Base-by-base conservation (phyloP, 2,329 filamentous ascomycete genomes). In the Celoporthe dispersa region DNA sequence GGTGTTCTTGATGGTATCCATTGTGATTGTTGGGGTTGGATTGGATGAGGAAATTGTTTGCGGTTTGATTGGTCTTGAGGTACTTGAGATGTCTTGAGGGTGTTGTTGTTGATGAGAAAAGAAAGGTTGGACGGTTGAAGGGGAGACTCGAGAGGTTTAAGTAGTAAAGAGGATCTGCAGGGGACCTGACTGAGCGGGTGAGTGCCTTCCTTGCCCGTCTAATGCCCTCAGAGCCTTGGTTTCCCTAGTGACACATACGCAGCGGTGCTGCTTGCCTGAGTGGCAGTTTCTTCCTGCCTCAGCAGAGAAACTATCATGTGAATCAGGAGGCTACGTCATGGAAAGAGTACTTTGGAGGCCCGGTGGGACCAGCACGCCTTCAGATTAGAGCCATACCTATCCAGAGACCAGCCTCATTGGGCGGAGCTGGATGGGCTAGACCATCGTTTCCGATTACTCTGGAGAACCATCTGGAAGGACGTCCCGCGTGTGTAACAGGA, bases 1-100 rank as follows among this genome's bases (percentile, higher is more conserved):
- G 77, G 84, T 83, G 80, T 87, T 84, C 82, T 82, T 82, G 76
- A 81, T 72, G 76, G 80, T 77, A 66, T 83, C 80, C 80, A 82
- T 82, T 74, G 62, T 79, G 77, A 73, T 76, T 66, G 74, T 69
- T 75, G 68, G 28, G 25, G 11, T 65, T 70, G 51, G 60, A 57
- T 70, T 67, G 59, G 55, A 37, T 68, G 55, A 39, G 66, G 65
- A 41, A 41, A 61, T 72, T 71, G 66, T 66, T 66, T 68, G 57
- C n/a, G 41, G 71, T 73, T 67, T 55, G 64, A 37, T 59, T 69
- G 70, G 55, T 64, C 68, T 70, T 70, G 68, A 70, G 39, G n/a
- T 41, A 44, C 12, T 14, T 64, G 66, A 64, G 63, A 57, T 7
- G 61, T 28, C 12, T 33, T 62, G 55, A 68, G 41, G 25, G 62